Evolutionary conservation across 2,329 filamentous ascomycete species (phyloP), one percentile per base, ranked within the genome.

Genomic region (Paecilomyces dactylethromorphus): DNA sequence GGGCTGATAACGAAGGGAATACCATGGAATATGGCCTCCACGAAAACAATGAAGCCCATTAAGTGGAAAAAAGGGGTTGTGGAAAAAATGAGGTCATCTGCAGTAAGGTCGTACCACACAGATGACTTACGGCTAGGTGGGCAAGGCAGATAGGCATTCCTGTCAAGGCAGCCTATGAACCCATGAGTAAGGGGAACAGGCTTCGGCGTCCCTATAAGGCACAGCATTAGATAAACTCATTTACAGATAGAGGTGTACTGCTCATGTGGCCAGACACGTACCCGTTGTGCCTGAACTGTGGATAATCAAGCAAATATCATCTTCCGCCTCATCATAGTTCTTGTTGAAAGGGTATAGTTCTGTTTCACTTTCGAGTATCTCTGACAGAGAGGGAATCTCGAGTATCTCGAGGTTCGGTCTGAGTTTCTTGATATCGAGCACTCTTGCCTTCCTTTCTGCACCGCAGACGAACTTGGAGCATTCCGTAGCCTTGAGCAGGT

Each of bases 251-350:
- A 15, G 11, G 51, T 13, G 10, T 35, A 1, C 10, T 6, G n/a
- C 18, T n/a, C 39, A 45, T 45, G n/a, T 45, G 10, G 6, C n/a
- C 11, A 32, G 18, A 58, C n/a, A n/a, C 62, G 45, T 59, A 71
- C 72, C 72, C 13, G 73, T 74, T 1, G 71, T 72, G 24, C 73
- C 73, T n/a, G 73, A 75, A 18, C 71, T 75, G 58, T 74, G 73
- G 29, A 73, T 69, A 8, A 74, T 69, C 11, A 68, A 57, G 2
- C 59, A 56, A 2, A 58, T 56, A 6, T 68, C 60, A 21, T 71
- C 56, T 49, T 68, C 65, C 0, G 57, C 62, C 13, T 69, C 63
- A 7, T 64, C 55, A 31, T 57, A 66, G 1, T 64, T 58, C 53
- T 63, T 66, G 2, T 50, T 54, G 39, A 58, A 69, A 7, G 63